Evolutionary conservation across 139 green algal genomes (phyloP), one percentile per base, ranked within the genome.

Genomic region (Nannochloris sp.): DNA sequence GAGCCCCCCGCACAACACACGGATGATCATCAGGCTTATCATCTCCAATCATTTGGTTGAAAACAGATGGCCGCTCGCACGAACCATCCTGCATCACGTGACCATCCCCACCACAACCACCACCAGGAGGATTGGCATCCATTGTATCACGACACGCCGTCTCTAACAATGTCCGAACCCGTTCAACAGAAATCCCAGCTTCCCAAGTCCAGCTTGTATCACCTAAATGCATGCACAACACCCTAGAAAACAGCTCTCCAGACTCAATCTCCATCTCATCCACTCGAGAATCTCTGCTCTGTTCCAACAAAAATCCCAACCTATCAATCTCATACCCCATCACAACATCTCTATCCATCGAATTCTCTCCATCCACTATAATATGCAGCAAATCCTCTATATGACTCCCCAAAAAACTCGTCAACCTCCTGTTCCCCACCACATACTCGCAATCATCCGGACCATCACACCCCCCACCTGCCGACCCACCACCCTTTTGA

Each of bases 321-420:
- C 85, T 62, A 65, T 90, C 82, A 30, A 92, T 61, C 67, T 91
- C 85, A 16, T 20, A 49, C 3, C 71, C 77, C 3, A 61, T 69
- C 8, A 91, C 49, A 44, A 73, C 45, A 62, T 62, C 59, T 64
- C 65, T 67, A 67, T 57, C 10, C 30, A 43, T 12, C 5, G n/a
- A 14, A 59, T 30, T 40, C 8, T 40, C 33, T 63, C 49, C 37
- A 50, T 66, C 44, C 30, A 68, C 28, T 8, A 64, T 51, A 44
- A 82, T 66, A 37, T 49, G 46, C 36, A 83, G 57, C 33, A 85
- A 69, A 37, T 28, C 28, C 20, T 64, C 49, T 1, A 57, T 59
- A 40, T 72, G 33, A 45, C 68, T 53, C n/a, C 33, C 31, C 5
- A 83, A 16, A 64, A 73, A 82, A 29, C 67, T 69, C 9, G 53